Base-by-base conservation (phyloP, 371 early-diverging fungal species). In the Basidiobolus meristosporus region DNA sequence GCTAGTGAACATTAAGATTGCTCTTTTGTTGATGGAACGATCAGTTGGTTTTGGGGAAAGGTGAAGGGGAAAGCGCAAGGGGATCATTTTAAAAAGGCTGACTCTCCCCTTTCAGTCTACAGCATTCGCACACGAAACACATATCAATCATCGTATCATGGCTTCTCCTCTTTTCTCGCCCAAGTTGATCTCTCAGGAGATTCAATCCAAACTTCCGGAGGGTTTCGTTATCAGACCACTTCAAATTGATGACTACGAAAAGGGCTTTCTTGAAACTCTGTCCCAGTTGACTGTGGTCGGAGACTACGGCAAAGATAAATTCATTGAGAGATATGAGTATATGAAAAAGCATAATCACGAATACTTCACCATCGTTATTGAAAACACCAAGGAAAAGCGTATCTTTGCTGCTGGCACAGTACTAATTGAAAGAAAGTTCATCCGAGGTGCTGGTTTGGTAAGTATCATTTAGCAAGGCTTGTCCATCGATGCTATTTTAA, bases 361-460 rank as follows among this genome's bases (percentile, higher is more conserved):
- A 62, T 88, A 82, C 54, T 79, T 69, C 45, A 71, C 78, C 17
- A 65, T 85, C 35, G 88, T 91, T 10, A 84, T 93, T 39, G 84
- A 90, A 36, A 68, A 73, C 16, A 51, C 57, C 0, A 57, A 52
- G 16, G 50, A 68, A 21, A 20, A 44, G 20, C 46, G 56, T 20
- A 73, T 98, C 29, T 84, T 88, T 21, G 98, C 86, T 2, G 77
- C 84, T n/a, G 98, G 97, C 23, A 91, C 96, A 11, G 60, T 98
- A 38, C 54, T 98, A 22, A 74, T 91, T 21, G 99, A 99, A 57
- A 78, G 84, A 45, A 99, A 99, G 66, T 92, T 98, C 50, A 71
- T 95, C 20, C 79, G 85, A 42, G 60, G 66, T 44, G 80, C 79
- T 47, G 96, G 90, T 10, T 56, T 77, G 36, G 89, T 90, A 47